phyloP scores from a whole-genome alignment of 768 basidiomycete species.

The Trametes cingulata region DNA sequence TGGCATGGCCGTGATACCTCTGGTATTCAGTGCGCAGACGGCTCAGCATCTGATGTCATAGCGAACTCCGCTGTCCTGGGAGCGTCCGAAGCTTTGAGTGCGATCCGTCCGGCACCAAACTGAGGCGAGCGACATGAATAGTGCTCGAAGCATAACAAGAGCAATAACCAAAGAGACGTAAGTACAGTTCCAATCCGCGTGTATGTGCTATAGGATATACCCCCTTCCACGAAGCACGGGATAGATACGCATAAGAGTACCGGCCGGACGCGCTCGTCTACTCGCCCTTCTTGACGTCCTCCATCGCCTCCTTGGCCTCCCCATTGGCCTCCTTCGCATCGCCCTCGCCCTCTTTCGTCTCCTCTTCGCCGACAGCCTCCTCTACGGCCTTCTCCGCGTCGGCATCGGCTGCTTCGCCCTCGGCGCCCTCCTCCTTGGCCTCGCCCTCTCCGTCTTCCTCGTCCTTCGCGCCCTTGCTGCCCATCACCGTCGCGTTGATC shows the following conservation, averaged over 20 bases:
- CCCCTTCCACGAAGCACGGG: no score
- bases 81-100: no score
- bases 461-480: constrained; percentile 58
- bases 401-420: constrained; percentile 28
- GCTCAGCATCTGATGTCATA: no score
- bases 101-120: no score
- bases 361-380: constrained; percentile 31
- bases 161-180: no score
- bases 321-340: constrained; percentile 24
- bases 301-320: constrained; percentile 24
- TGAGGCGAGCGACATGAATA: no score
- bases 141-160: no score
- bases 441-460: constrained; percentile 38
- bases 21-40: no score
- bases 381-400: constrained; percentile 29
- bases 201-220: no score
- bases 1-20: no score
- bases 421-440: constrained; percentile 26
- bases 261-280: background rate
- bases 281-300: constrained; percentile 21
- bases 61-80: no score
- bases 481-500: constrained; percentile 75
- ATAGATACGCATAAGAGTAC: background rate
- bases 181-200: no score
- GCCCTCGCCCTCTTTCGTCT: constrained; percentile 12